Evolutionary conservation across 441 rosid genomes (phyloP).

Genomic region (Pelargonium australe): DNA sequence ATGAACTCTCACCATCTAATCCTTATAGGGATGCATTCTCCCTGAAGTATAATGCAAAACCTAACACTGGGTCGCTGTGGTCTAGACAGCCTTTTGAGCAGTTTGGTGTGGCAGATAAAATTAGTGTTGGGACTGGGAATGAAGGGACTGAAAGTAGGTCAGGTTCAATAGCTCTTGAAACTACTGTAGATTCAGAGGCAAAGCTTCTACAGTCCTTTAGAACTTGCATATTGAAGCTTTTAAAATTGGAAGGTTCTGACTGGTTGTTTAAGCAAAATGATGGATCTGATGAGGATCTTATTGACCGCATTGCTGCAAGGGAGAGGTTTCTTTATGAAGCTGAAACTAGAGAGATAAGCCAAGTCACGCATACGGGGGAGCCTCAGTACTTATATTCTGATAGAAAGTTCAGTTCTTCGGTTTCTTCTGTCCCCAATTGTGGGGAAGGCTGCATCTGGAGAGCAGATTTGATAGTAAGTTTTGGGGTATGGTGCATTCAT

Average conservation of each 20-base stretch:
- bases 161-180: conserved; percentile 36
- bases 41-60: conserved; percentile 29
- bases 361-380: conserved; percentile 35
- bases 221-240: conserved; percentile 65
- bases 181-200: conserved; percentile 57
- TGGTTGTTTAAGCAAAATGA: conserved; percentile 83
- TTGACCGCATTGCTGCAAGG: conserved; percentile 84
- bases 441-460: conserved; percentile 93
- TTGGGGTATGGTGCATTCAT: conserved; percentile 98
- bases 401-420: conserved; percentile 28
- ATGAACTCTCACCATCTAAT: conserved; percentile 43
- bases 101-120: conserved; percentile 77
- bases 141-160: conserved; percentile 43
- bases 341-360: conserved; percentile 58
- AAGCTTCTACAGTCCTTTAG: conserved; percentile 78
- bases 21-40: conserved; percentile 45
- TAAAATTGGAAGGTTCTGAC: conserved; percentile 88
- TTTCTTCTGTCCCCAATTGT: conserved; percentile 78
- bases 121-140: conserved; percentile 42
- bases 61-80: conserved; percentile 77
- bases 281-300: conserved; percentile 86
- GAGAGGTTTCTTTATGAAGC: conserved; percentile 70
- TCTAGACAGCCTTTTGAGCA: conserved; percentile 94
- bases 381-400: conserved; percentile 33
- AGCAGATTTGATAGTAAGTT: conserved; percentile 69